phyloP scores from a whole-genome alignment of 169 alveolate genomes.

The Babesia bigemina region DNA sequence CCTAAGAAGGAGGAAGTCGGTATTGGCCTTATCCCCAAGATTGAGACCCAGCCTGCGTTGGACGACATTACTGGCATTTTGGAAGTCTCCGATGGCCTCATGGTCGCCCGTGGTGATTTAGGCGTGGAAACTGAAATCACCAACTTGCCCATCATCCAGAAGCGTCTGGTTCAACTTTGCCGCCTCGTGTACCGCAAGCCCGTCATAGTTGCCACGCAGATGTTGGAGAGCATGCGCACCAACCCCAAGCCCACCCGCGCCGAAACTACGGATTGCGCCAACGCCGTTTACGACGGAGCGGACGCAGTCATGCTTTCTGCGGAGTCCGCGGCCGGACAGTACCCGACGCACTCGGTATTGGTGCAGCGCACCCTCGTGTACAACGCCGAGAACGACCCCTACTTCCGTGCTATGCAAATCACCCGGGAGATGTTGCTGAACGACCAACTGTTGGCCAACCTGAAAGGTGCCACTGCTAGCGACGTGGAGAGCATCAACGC shows the following conservation, averaged over 20 bases:
- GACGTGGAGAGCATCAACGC: constrained; percentile 23
- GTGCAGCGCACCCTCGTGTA: constrained; percentile 70
- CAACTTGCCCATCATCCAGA: constrained; percentile 90
- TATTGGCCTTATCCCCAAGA: constrained; percentile 88
- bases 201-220: constrained; percentile 97
- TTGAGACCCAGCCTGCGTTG: constrained; percentile 93
- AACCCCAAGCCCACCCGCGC: constrained; percentile 99
- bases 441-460: constrained; percentile 11
- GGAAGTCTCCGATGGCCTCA: constrained; percentile 91
- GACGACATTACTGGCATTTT: constrained; percentile 89
- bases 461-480: constrained; percentile 32
- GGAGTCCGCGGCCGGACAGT: constrained; percentile 86
- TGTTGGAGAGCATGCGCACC: constrained; percentile 96
- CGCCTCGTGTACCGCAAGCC: constrained; percentile 90
- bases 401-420: constrained; percentile 63
- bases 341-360: constrained; percentile 75
- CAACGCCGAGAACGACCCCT: constrained; percentile 76
- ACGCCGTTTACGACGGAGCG: constrained; percentile 98
- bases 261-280: constrained; percentile 98
- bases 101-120: constrained; percentile 99
- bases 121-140: constrained; percentile 96
- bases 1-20: constrained; percentile 48
- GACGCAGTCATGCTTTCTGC: constrained; percentile 94
- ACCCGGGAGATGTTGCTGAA: constrained; percentile 61
- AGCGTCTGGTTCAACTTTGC: constrained; percentile 81